phyloP scores from a whole-genome alignment of 768 basidiomycete species.

The Trametes villosa region DNA sequence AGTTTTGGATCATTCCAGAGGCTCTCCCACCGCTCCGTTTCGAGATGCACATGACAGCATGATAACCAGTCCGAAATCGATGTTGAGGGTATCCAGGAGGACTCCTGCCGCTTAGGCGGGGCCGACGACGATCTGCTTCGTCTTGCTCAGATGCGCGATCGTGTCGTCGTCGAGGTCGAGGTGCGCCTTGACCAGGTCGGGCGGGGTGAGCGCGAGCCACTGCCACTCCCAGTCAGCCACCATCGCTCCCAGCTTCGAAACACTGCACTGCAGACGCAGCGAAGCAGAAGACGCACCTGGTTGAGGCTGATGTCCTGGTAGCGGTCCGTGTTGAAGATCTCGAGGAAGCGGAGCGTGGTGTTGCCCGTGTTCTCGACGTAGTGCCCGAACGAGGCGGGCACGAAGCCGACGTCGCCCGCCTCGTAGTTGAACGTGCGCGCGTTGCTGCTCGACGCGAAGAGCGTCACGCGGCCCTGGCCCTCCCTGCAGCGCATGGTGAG shows the following conservation, averaged over 20 bases:
- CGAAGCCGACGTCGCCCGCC: slow-evolving; percentile 35
- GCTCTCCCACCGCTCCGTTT: too few species aligned
- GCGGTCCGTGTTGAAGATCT: slow-evolving; percentile 55
- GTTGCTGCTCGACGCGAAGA: slow-evolving; percentile 44
- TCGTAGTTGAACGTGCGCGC: slow-evolving; percentile 53
- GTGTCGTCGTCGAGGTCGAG: slow-evolving; percentile 57
- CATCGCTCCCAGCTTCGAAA: not conserved
- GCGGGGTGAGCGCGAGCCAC: slow-evolving; percentile 67
- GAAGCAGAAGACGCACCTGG: slow-evolving; percentile 24
- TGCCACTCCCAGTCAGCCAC: slow-evolving; percentile 29
- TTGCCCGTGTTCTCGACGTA: slow-evolving; percentile 72
- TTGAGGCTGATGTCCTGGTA: slow-evolving; percentile 62
- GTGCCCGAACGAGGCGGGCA: slow-evolving; percentile 41
- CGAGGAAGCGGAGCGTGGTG: slow-evolving; percentile 58
- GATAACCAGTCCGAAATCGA: not conserved
- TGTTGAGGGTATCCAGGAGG: too few species aligned
- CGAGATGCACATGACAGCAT: too few species aligned
- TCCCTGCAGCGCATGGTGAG: slow-evolving; percentile 30
- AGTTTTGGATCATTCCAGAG: too few species aligned
- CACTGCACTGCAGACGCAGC: not conserved
- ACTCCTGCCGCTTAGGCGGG: slow-evolving; percentile 1
- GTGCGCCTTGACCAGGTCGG: slow-evolving; percentile 62
- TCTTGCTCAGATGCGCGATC: slow-evolving; percentile 52
- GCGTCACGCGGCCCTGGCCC: slow-evolving; percentile 47
- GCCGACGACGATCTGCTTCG: slow-evolving; percentile 55